phyloP scores from a whole-genome alignment of 805 yeast genomes.

The Debaryomyces maramus region DNA sequence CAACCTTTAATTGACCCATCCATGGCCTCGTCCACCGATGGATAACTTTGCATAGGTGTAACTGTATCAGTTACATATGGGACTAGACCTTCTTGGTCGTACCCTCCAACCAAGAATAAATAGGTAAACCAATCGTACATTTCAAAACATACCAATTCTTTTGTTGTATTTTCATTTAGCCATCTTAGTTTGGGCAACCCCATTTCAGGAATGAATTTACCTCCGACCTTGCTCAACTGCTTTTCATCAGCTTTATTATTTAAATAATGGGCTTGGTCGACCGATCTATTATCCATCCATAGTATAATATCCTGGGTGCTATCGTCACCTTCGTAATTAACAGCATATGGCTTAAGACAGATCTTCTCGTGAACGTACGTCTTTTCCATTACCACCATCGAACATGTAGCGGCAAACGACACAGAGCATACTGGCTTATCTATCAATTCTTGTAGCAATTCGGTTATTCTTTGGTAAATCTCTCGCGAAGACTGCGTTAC shows the following conservation, averaged over 20 bases:
- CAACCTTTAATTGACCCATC: slow-evolving; percentile 65
- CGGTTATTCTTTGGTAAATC: slow-evolving; percentile 32
- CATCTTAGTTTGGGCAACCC: slow-evolving; percentile 53
- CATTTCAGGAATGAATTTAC: slow-evolving; percentile 55
- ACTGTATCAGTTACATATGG: slow-evolving; percentile 5
- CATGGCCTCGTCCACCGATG: slow-evolving; percentile 30
- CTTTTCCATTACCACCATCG: slow-evolving; percentile 47
- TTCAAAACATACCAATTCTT: slow-evolving; percentile 44
- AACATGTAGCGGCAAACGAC: slow-evolving; percentile 57
- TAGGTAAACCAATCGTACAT: slow-evolving; percentile 49
- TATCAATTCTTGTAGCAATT: slow-evolving; percentile 16
- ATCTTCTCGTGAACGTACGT: slow-evolving; percentile 12
- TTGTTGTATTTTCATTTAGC: slow-evolving; percentile 27
- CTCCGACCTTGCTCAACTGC: slow-evolving; percentile 35
- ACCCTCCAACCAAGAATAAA: slow-evolving; percentile 27
- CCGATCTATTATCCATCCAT: slow-evolving; percentile 60
- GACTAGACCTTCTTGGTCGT: slow-evolving; percentile 15
- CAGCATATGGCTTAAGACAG: slow-evolving; percentile 34
- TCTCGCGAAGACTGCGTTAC: slow-evolving; percentile 45
- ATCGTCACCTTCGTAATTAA: slow-evolving; percentile 14
- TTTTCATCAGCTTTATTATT: slow-evolving; percentile 23
- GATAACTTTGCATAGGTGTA: slow-evolving; percentile 1
- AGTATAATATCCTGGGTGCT: slow-evolving; percentile 44
- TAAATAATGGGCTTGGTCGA: slow-evolving; percentile 28
- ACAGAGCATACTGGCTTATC: slow-evolving; percentile 6